Evolutionary conservation across 371 early-diverging fungal species (phyloP).

Genomic region (Rhizopus sp.): DNA sequence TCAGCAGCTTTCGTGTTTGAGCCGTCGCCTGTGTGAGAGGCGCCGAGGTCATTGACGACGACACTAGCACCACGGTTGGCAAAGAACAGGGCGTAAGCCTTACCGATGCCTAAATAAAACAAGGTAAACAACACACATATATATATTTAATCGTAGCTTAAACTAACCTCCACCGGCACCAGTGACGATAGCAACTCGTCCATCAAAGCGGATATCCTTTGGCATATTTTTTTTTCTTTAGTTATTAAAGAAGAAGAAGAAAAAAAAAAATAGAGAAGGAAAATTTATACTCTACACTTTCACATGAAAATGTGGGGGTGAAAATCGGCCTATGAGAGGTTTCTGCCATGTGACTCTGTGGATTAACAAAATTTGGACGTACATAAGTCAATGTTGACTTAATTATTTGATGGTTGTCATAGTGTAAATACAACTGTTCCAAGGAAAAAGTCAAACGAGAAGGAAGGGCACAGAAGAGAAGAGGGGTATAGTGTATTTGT

Average conservation of each 20-base stretch:
- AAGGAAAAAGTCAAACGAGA: no score
- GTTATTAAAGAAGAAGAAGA: constrained; percentile 3
- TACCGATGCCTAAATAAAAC: constrained; percentile 68
- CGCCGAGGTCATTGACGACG: constrained; percentile 94
- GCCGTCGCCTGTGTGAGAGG: constrained; percentile 80
- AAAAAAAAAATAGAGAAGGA: constrained; percentile 10
- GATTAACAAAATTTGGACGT: neutral
- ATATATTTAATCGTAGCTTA: neutral
- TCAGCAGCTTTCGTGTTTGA: constrained; percentile 84
- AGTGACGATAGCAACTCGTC: constrained; percentile 93
- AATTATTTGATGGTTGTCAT: neutral
- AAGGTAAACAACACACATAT: constrained; percentile 2
- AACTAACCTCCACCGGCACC: constrained; percentile 94
- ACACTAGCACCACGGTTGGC: constrained; percentile 87
- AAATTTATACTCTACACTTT: constrained; percentile 2
- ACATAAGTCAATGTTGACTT: neutral
- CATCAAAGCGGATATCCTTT: constrained; percentile 76
- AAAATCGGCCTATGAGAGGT: neutral
- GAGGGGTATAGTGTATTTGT: no score
- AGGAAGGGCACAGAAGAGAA: no score
- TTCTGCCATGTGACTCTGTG: neutral
- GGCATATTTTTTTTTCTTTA: constrained; percentile 32
- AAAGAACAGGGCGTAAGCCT: constrained; percentile 91
- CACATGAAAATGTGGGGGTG: constrained; percentile 7
- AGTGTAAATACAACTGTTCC: neutral